Evolutionary conservation across 2,329 filamentous ascomycete genomes (phyloP).

Genomic region (Alternaria angustiovoidea): DNA sequence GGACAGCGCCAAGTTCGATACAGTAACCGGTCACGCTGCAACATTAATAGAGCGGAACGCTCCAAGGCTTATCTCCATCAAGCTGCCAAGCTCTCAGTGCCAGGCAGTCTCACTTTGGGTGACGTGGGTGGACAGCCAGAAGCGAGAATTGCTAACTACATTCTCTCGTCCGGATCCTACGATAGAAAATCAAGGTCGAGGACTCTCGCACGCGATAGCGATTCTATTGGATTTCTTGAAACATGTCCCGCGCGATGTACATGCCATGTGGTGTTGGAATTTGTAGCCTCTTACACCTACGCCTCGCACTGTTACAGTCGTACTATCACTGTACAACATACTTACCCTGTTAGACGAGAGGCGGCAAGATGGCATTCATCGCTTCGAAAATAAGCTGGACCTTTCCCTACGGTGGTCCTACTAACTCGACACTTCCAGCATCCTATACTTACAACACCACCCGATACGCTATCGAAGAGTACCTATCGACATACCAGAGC

Average conservation of each 20-base stretch:
- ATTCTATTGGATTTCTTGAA: not conserved
- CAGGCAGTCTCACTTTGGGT: not conserved
- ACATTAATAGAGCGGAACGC: not conserved
- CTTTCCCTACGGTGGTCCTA: not conserved
- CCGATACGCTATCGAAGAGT: not conserved
- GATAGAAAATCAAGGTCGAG: not conserved
- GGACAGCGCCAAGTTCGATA: not conserved
- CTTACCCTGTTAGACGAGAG: not conserved
- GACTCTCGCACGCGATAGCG: not conserved
- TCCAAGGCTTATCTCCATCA: not conserved
- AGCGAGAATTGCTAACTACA: not conserved
- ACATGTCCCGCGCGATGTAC: not conserved
- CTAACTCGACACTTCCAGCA: not conserved
- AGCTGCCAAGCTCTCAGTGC: not conserved
- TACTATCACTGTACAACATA: not conserved
- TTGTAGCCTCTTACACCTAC: not conserved
- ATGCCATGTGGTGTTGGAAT: not conserved
- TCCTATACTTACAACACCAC: not conserved
- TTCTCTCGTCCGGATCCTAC: not conserved
- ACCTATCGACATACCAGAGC: not conserved
- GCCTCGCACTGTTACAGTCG: not conserved
- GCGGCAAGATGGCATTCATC: not conserved
- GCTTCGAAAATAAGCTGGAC: not conserved
- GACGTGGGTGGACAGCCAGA: not conserved
- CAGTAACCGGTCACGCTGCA: not conserved